These are phyloP conservation scores for Blastocystis sp. DNA, from an alignment of 352 stramenopile species.

Conservation along the genomic window DNA sequence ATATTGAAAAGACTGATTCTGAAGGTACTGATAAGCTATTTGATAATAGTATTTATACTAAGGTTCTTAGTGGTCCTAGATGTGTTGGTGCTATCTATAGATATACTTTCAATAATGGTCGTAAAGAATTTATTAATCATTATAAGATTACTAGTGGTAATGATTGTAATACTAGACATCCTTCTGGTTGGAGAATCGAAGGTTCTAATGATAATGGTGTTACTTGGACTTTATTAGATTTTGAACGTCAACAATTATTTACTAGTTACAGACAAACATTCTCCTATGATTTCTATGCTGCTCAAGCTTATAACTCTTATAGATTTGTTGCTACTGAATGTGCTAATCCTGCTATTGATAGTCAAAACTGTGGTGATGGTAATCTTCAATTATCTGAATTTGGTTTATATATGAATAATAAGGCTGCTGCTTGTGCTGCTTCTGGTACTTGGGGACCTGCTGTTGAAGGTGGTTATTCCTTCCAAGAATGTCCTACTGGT, in stretches of 20 bases:
- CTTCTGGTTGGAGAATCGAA: not conserved
- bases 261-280: no score
- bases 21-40: not conserved
- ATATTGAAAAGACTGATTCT: conserved; percentile 5
- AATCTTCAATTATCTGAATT: no score
- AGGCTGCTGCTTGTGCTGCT: not conserved
- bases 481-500: not conserved
- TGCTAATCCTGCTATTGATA: no score
- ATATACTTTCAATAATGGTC: conserved; percentile 8
- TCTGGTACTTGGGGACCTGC: not conserved
- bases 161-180: not conserved
- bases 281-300: no score
- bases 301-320: no score
- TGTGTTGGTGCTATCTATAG: not conserved
- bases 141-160: conserved; percentile 10
- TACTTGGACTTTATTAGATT: conserved; percentile 2
- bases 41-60: not conserved
- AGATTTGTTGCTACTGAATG: no score
- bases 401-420: no score
- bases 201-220: not conserved
- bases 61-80: conserved; percentile 6
- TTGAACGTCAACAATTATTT: no score
- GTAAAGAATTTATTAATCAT: conserved; percentile 2
- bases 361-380: no score
- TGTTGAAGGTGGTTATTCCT: not conserved